A percentile compares a stretch with the other conserved stretches of the same genome.
These are phyloP conservation scores for Fusarium clavum DNA, from an alignment of 2,329 filamentous ascomycete species.

Conservation along the genomic window DNA sequence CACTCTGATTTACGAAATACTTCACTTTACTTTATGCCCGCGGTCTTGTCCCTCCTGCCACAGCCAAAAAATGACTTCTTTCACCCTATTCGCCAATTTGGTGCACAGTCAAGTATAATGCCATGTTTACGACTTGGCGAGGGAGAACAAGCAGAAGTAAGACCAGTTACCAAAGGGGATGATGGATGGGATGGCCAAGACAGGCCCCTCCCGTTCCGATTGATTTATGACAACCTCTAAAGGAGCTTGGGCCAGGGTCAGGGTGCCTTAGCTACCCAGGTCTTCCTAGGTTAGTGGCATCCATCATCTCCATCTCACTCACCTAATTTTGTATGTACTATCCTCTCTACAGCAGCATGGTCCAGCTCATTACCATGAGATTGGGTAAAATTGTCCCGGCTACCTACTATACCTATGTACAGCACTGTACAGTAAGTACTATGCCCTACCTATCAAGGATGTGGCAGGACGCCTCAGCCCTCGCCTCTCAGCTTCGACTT, in stretches of 20 bases:
- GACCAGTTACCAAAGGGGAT: neutral
- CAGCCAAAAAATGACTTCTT: neutral
- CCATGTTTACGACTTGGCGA: neutral
- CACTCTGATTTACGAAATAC: neutral
- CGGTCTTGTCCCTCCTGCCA: neutral
- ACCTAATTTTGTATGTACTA: neutral
- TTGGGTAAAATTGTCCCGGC: slow-evolving; percentile 37
- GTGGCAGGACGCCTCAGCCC: slow-evolving; percentile 14
- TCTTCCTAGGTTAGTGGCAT: slow-evolving; percentile 13
- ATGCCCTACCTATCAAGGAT: slow-evolving; percentile 3
- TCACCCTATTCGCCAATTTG: neutral
- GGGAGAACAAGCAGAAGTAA: neutral
- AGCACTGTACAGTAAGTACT: neutral
- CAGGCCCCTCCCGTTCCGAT: slow-evolving; percentile 36
- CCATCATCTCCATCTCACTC: slow-evolving; percentile 20
- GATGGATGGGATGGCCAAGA: slow-evolving; percentile 9
- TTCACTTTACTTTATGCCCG: neutral
- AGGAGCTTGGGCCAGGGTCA: slow-evolving; percentile 34
- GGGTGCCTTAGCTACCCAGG: slow-evolving; percentile 24
- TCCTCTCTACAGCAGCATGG: slow-evolving; percentile 5
- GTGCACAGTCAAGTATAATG: neutral
- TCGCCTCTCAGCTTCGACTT: slow-evolving; percentile 28
- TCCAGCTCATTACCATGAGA: slow-evolving; percentile 24
- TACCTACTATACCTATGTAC: slow-evolving; percentile 12
- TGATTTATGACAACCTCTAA: slow-evolving; percentile 40